Evolutionary conservation across 768 basidiomycete species (phyloP).

Genomic region (Tephrocybe rancida): DNA sequence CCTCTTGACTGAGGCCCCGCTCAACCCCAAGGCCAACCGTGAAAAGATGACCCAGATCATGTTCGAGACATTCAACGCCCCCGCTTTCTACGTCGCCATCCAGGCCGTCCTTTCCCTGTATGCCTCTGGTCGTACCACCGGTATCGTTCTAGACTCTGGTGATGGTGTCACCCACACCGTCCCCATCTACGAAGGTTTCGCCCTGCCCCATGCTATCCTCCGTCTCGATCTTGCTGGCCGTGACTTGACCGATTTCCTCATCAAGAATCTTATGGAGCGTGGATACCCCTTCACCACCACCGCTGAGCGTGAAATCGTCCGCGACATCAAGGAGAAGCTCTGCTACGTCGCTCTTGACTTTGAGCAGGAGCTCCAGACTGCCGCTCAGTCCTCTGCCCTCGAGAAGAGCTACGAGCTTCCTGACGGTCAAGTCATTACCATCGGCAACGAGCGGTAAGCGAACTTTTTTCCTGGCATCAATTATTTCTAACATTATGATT

Average conservation of each 20-base stretch:
- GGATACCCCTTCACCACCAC: constrained; percentile 95
- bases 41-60: constrained; percentile 97
- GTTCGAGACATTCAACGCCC: constrained; percentile 95
- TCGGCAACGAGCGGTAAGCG: constrained; percentile 90
- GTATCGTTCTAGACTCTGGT: constrained; percentile 94
- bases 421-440: constrained; percentile 95
- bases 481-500: constrained; percentile 54
- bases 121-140: constrained; percentile 93
- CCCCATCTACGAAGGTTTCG: constrained; percentile 94
- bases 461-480: constrained; percentile 50
- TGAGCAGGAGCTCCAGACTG: constrained; percentile 90
- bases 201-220: constrained; percentile 90
- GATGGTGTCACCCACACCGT: constrained; percentile 97
- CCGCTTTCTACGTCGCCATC: constrained; percentile 90
- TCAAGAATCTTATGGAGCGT: constrained; percentile 87
- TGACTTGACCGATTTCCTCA: constrained; percentile 83
- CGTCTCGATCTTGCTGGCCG: constrained; percentile 93
- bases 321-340: constrained; percentile 97
- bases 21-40: constrained; percentile 91
- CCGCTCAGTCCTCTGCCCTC: constrained; percentile 84
- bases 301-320: constrained; percentile 91
- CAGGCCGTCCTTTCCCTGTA: constrained; percentile 91
- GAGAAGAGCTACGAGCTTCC: constrained; percentile 93
- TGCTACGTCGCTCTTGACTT: constrained; percentile 96
- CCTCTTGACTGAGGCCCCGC: constrained; percentile 87